Base-by-base conservation (phyloP, 1,284 basidiomycete species). In the Malassezia restricta region DNA sequence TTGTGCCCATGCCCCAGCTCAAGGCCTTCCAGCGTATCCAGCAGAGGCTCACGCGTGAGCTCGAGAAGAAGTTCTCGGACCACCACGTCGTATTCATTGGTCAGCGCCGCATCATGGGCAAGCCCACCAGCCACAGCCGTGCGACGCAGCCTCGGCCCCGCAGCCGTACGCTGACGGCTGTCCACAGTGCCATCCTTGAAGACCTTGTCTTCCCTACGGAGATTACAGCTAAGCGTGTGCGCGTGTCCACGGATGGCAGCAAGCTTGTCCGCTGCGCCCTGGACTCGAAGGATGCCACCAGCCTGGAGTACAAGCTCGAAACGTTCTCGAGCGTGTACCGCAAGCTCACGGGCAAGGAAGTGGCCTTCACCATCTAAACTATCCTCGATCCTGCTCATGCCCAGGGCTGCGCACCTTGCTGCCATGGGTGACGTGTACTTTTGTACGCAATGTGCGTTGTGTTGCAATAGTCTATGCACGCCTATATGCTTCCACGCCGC, bases 51-150 rank as follows among this genome's bases (percentile, higher is more conserved):
- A 95, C 90, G 65, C 85, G 91, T 59, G 92, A 99, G 77, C 83
- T 99, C 74, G 94, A 98, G 83, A 99, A 99, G 83, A 98, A 98
- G 79, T 96, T 99, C 79, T 89, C 91, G 49, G 89, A 94, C 78
- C 85, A 90, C 74, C 92, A 95, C 78, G 88, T 99, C 75, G 87
- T 98, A 61, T 98, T 99, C 76, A 83, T 98, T 75, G 91, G 87
- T 54, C 94, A 99, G 79, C 90, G 94, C 76, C 85, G 92, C 74
- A 92, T 96, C 83, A 81, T 98, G 76, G 85, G 85, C 80, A 96
- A 94, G 79, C 91, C 92, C 61, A 90, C 88, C 71, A 88, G 89
- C 67, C 87, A 82, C 74, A 88, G 88, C 53, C 85, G 86, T 63
- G 83, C 86, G 68, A 81, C 86, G 80, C 92, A 98, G 81, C 94